Percentiles rank a stretch among this genome's conserved stretches.
Conservation (phyloP, 805 yeast genomes). For the Candida vartiovaarae region DNA sequence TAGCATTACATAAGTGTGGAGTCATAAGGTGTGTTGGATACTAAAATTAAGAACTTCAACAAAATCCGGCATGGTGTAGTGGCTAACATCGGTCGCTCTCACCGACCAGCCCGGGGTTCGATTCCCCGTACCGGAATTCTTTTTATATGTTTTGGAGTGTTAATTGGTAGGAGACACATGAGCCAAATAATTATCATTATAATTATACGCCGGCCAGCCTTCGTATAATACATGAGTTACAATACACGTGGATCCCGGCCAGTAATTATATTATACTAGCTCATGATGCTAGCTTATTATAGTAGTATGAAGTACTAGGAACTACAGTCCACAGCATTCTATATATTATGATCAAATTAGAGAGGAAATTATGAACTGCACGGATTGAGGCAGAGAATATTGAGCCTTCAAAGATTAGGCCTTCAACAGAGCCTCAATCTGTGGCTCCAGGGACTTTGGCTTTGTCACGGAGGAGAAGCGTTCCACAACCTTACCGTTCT, state of each 20-base stretch:
- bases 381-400: too few relatives aligned
- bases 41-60: background rate
- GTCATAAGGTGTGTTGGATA: background rate
- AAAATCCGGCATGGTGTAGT: conserved; percentile 26
- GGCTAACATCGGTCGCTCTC: conserved; percentile 29
- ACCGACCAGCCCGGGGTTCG: conserved; percentile 29
- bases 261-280: too few relatives aligned
- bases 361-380: too few relatives aligned
- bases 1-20: too few relatives aligned
- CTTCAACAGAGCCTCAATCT: conserved; percentile 50
- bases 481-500: conserved; percentile 53
- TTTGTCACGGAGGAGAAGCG: conserved; percentile 63
- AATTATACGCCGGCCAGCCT: too few relatives aligned
- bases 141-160: conserved; percentile 1
- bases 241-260: too few relatives aligned
- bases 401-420: conserved; percentile 8
- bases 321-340: too few relatives aligned
- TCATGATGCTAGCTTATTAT: too few relatives aligned
- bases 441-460: conserved; percentile 53
- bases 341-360: too few relatives aligned
- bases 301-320: too few relatives aligned
- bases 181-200: too few relatives aligned
- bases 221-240: too few relatives aligned
- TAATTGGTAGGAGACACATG: background rate
- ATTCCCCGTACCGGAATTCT: conserved; percentile 26